Percentiles rank a stretch among this genome's conserved stretches.
Evolutionary conservation across 1,139 yeast species (phyloP).

Genomic region (Magnusiomyces clavatus): DNA sequence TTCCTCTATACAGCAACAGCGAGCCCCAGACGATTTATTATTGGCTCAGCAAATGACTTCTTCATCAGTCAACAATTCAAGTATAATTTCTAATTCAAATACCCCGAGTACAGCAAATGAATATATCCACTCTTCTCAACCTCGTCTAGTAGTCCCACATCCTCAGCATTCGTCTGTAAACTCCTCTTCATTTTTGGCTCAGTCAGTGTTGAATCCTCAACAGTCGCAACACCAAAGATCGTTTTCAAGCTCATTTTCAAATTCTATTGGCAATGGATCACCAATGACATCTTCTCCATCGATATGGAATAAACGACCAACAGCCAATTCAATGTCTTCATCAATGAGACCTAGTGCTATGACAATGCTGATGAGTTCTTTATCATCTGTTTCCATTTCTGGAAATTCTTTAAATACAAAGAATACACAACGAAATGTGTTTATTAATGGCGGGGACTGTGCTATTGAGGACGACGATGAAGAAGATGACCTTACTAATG

Average conservation of each 20-base stretch:
- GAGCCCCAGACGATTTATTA: too few relatives aligned
- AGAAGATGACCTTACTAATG: slow-evolving; percentile 36
- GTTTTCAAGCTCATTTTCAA: slow-evolving; percentile 6
- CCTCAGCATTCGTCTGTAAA: slow-evolving; percentile 1
- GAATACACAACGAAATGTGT: too few relatives aligned
- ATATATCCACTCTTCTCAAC: not conserved
- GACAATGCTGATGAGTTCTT: slow-evolving; percentile 9
- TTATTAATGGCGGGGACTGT: not conserved
- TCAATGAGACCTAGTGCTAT: slow-evolving; percentile 10
- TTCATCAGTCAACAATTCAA: slow-evolving; percentile 1
- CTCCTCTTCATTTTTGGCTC: not conserved
- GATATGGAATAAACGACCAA: slow-evolving; percentile 9
- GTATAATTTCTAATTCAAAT: too few relatives aligned
- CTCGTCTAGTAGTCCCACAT: not conserved
- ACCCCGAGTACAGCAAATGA: not conserved
- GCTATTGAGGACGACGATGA: slow-evolving; percentile 27
- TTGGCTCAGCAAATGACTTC: not conserved
- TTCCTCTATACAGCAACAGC: not conserved
- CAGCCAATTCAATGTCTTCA: slow-evolving; percentile 5
- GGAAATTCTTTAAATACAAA: too few relatives aligned
- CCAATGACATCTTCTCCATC: slow-evolving; percentile 5
- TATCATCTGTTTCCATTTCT: slow-evolving; percentile 4
- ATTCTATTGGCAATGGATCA: not conserved
- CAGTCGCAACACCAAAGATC: not conserved
- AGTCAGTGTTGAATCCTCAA: not conserved